Base-by-base conservation (phyloP, 371 early-diverging fungal species). In the Syncephalastrum sp. region DNA sequence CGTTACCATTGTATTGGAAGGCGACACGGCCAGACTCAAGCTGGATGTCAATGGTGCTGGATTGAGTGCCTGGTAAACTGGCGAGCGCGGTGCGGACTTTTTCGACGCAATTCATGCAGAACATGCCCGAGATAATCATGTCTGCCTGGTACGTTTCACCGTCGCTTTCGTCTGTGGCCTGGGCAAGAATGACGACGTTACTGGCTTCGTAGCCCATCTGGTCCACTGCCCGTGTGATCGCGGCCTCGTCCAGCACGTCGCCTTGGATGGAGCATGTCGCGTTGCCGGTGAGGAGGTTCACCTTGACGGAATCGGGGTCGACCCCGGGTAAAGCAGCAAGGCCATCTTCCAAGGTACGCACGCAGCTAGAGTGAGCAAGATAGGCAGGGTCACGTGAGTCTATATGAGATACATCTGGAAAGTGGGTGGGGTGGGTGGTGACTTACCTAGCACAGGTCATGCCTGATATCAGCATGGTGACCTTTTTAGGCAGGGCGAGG, bases 361-460 rank as follows among this genome's bases (percentile, higher is more conserved):
- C 86, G 50, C 92, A 92, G 42, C 88, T 86, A 38, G 1, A 23
- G 14, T 21, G 21, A 21, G 21, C 13, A 56, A 23, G 7, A 5
- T 29, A 13, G 27, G 17, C 16, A 38, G 4, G n/a, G 15, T 33
- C 17, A 29, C 15, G 10, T 29, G 17, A 48, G 17, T 14, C 1
- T 3, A 56, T 29, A 2, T 23, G 7, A 55, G 7, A 29, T 6
- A 3, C 12, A 6, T 8, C 2, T 10, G 27, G 27, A 27, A 15
- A 60, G 16, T 46, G 14, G 14, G 1, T 19, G 15, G 10, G 53
- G 1, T 14, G 14, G 16, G 16, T 12, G 42, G 8, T 45, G 15
- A 6, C 7, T 51, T 54, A 60, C 60, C 60, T 60, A 1, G 91
- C 78, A 61, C 92, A 91, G 10, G 91, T 89, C 92, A 94, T 91